Evolutionary conservation across 1,139 yeast species (phyloP).

Genomic region (Meyerozyma elateridarum): DNA sequence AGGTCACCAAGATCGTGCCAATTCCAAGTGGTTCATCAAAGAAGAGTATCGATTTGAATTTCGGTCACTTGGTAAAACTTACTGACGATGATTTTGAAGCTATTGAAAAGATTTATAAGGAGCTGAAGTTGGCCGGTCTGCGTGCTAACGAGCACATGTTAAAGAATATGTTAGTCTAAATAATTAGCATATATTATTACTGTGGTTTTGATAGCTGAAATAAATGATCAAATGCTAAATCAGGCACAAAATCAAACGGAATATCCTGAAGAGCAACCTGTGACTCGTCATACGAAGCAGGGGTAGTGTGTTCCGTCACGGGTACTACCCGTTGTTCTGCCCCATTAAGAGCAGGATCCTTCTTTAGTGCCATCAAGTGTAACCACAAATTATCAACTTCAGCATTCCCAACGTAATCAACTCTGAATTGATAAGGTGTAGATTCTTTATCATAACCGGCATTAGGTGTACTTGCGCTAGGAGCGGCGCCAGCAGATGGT

Average conservation of each 20-base stretch:
- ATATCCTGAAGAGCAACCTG: too few species aligned
- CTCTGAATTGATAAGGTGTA: constrained; percentile 8
- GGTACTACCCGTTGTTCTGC: too few species aligned
- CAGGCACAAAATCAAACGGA: too few species aligned
- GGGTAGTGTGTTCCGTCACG: too few species aligned
- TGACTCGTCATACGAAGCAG: too few species aligned
- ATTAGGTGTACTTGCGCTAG: too few species aligned
- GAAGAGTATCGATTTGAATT: constrained; percentile 57
- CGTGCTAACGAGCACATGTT: not conserved
- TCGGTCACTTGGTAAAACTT: constrained; percentile 38
- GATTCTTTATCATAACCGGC: not conserved
- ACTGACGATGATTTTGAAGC: constrained; percentile 49
- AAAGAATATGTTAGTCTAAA: not conserved
- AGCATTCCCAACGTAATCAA: constrained; percentile 5
- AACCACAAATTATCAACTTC: constrained; percentile 5
- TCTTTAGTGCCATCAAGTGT: constrained; percentile 1
- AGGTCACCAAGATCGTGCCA: constrained; percentile 59
- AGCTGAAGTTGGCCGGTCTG: too few species aligned
- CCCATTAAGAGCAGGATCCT: too few species aligned
- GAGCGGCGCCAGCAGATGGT: too few species aligned
- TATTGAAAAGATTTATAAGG: constrained; percentile 40
- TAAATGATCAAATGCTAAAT: too few species aligned
- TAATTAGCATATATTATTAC: too few species aligned
- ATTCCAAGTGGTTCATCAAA: constrained; percentile 71
- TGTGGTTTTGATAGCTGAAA: too few species aligned